Conservation (phyloP, 1,139 yeast species). For the Diutina catenulata region DNA sequence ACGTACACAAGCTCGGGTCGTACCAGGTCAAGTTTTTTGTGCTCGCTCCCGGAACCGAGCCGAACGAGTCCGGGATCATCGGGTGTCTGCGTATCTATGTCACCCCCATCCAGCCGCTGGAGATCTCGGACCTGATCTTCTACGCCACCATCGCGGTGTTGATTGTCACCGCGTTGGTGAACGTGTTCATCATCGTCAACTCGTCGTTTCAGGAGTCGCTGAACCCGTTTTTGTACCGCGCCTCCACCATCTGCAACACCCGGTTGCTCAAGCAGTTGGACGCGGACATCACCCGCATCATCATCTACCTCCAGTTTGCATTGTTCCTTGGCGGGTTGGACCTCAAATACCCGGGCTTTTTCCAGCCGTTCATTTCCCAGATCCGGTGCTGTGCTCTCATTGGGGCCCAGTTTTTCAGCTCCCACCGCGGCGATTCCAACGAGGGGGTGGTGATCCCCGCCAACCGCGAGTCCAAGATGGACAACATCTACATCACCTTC, state of each 20-base stretch:
- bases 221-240: conserved; percentile 43
- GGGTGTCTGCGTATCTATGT: conserved; percentile 39
- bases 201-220: conserved; percentile 56
- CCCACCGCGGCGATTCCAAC: conserved; percentile 10
- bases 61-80: conserved; percentile 20
- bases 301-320: conserved; percentile 46
- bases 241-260: conserved; percentile 52
- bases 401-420: conserved; percentile 12
- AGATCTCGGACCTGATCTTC: conserved; percentile 25
- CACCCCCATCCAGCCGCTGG: conserved; percentile 29
- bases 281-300: conserved; percentile 39
- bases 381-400: conserved; percentile 27
- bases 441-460: conserved; percentile 6
- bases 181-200: conserved; percentile 30
- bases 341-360: conserved; percentile 52
- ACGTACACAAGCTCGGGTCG: conserved; percentile 29
- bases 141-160: conserved; percentile 29
- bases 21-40: conserved; percentile 28
- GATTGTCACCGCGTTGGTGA: conserved; percentile 29
- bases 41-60: conserved; percentile 18
- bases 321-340: conserved; percentile 45
- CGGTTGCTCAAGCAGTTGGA: conserved; percentile 45
- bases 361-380: conserved; percentile 39
- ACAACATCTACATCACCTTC: conserved; percentile 25
- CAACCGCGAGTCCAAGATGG: conserved; percentile 11